These are phyloP conservation scores for Aspergillus candidus DNA, from an alignment of 2,329 filamentous ascomycete species.

Conservation along the genomic window DNA sequence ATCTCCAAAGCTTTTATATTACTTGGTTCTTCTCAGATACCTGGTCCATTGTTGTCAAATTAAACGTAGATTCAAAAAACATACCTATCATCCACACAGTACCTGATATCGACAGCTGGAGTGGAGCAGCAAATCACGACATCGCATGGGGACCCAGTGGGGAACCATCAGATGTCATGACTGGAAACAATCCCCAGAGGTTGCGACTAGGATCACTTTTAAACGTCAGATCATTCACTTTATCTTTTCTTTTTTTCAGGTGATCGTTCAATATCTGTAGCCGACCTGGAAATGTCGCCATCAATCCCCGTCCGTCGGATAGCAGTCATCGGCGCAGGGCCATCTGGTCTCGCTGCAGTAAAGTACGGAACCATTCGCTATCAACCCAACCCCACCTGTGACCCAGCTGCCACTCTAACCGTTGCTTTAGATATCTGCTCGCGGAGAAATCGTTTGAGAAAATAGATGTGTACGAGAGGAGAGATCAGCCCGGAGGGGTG, in stretches of 20 bases:
- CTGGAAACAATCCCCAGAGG: too few species aligned
- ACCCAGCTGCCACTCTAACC: constrained; percentile 13
- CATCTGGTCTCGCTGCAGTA: constrained; percentile 69
- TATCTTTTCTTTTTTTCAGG: too few species aligned
- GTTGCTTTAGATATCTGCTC: constrained; percentile 54
- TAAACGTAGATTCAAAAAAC: too few species aligned
- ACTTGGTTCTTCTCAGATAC: too few species aligned
- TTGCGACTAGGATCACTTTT: too few species aligned
- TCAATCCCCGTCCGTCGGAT: constrained; percentile 38
- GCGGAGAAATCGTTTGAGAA: constrained; percentile 64
- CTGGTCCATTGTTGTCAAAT: too few species aligned
- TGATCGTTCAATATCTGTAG: too few species aligned
- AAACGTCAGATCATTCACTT: background rate
- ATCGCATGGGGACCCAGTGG: background rate
- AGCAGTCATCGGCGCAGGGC: constrained; percentile 77
- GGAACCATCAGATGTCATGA: background rate
- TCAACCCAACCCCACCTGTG: background rate
- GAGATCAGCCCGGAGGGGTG: constrained; percentile 67
- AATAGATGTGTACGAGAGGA: constrained; percentile 78
- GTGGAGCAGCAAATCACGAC: background rate
- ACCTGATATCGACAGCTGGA: too few species aligned
- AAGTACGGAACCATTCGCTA: constrained; percentile 44
- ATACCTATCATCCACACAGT: too few species aligned
- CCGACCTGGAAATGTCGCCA: constrained; percentile 14
- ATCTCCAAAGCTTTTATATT: too few species aligned